Evolutionary conservation across 305 asterid species (phyloP).

Genomic region (Fraxinus albicans): DNA sequence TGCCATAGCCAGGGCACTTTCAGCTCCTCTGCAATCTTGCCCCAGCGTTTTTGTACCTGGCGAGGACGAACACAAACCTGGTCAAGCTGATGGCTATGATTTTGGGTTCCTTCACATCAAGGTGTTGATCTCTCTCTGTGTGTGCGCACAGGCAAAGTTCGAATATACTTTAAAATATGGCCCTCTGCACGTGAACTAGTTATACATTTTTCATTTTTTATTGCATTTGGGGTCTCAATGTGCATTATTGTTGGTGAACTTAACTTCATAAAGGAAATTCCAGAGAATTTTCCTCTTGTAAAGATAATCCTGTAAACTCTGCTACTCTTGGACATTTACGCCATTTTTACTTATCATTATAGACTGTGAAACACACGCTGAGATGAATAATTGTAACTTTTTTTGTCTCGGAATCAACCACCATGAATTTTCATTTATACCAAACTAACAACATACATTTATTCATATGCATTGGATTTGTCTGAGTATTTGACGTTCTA

Average conservation of each 20-base stretch:
- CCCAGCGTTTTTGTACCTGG: constrained; percentile 92
- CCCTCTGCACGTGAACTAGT: not conserved
- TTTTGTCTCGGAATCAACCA: not conserved
- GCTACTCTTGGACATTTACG: not conserved
- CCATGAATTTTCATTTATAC: not conserved
- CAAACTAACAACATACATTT: not conserved
- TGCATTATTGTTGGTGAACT: not conserved
- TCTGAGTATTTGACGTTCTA: not conserved
- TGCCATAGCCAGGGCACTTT: constrained; percentile 78
- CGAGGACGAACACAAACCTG: constrained; percentile 79
- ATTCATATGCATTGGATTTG: not conserved
- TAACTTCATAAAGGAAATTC: not conserved
- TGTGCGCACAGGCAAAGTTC: not conserved
- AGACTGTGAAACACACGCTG: not conserved
- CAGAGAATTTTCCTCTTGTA: not conserved
- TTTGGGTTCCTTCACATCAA: constrained; percentile 93
- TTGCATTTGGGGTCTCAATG: not conserved
- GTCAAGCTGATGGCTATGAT: constrained; percentile 72
- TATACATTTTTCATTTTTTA: not conserved
- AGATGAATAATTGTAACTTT: not conserved
- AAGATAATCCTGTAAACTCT: not conserved
- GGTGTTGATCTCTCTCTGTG: constrained; percentile 35
- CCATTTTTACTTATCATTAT: not conserved
- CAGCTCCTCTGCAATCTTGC: constrained; percentile 62
- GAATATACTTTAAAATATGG: not conserved